These are phyloP conservation scores for Calonectria montana DNA, from an alignment of 2,329 filamentous ascomycete species.

Conservation along the genomic window DNA sequence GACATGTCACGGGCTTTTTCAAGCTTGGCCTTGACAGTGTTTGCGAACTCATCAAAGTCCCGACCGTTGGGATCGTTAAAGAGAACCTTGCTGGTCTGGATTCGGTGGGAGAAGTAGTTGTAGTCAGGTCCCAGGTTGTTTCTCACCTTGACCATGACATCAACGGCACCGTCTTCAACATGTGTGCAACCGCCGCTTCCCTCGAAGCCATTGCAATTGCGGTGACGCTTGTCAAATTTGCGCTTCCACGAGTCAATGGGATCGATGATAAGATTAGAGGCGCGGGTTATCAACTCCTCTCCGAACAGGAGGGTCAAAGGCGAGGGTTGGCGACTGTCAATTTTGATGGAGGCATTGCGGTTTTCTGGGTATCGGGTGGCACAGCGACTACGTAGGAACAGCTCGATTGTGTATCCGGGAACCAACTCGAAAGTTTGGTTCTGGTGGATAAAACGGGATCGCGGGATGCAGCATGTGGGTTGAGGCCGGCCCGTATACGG, in stretches of 20 bases:
- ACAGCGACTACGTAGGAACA: conserved; percentile 58
- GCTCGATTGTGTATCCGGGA: conserved; percentile 62
- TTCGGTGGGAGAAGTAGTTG: conserved; percentile 55
- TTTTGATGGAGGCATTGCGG: conserved; percentile 50
- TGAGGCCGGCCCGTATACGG: conserved; percentile 56
- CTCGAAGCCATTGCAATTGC: conserved; percentile 49
- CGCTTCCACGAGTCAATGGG: conserved; percentile 54
- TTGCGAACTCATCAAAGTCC: conserved; percentile 59
- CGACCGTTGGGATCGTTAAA: conserved; percentile 55
- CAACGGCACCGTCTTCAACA: conserved; percentile 57
- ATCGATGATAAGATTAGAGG: conserved; percentile 55
- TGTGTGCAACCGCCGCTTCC: conserved; percentile 53
- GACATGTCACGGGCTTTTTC: conserved; percentile 51
- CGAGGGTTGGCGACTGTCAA: conserved; percentile 60
- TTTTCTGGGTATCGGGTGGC: conserved; percentile 50
- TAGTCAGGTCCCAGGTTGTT: conserved; percentile 64
- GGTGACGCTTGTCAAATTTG: conserved; percentile 54
- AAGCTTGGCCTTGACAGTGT: conserved; percentile 52
- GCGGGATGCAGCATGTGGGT: conserved; percentile 56
- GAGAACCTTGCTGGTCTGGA: conserved; percentile 57
- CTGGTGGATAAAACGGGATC: conserved; percentile 57
- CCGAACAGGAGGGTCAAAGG: conserved; percentile 59
- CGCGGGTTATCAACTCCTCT: conserved; percentile 60
- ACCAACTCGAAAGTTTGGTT: conserved; percentile 43
- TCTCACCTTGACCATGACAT: conserved; percentile 57